phyloP scores from a whole-genome alignment of 1,284 basidiomycete species.

The Fereydounia khargensis region DNA sequence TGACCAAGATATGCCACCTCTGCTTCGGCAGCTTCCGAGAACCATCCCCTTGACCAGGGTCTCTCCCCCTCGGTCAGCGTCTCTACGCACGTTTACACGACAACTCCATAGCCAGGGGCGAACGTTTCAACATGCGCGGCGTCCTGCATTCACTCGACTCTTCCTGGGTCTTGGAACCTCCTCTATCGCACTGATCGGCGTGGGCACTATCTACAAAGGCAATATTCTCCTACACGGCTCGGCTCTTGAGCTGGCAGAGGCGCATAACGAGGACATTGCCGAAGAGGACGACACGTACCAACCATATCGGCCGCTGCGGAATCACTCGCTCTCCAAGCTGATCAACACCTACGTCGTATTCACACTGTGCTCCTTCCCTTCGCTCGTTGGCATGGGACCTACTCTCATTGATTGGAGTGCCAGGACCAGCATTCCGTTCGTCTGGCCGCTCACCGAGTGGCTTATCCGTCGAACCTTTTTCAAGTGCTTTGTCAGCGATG shows the following conservation, averaged over 20 bases:
- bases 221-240: too few species aligned
- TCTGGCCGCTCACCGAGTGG: slow-evolving; percentile 68
- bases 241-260: slow-evolving; percentile 9
- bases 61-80: too few species aligned
- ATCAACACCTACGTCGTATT: slow-evolving; percentile 76
- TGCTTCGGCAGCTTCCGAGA: too few species aligned
- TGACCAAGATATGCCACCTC: too few species aligned
- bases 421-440: slow-evolving; percentile 67
- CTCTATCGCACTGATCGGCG: too few species aligned
- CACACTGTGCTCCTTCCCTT: slow-evolving; percentile 73
- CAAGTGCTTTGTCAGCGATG: slow-evolving; percentile 83
- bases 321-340: slow-evolving; percentile 57
- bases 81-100: too few species aligned
- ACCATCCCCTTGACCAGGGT: too few species aligned
- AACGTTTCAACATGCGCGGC: too few species aligned
- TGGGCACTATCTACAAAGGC: too few species aligned
- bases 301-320: slow-evolving; percentile 19
- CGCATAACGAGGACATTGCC: slow-evolving; percentile 17
- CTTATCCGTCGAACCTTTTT: slow-evolving; percentile 82
- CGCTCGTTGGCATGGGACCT: slow-evolving; percentile 75
- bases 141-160: too few species aligned
- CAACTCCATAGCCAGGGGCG: too few species aligned
- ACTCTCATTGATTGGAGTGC: slow-evolving; percentile 64
- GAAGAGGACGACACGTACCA: slow-evolving; percentile 20
- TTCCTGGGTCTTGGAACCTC: too few species aligned